Evolutionary conservation across 768 basidiomycete species (phyloP).

Genomic region (Leucogyrophana mollusca): DNA sequence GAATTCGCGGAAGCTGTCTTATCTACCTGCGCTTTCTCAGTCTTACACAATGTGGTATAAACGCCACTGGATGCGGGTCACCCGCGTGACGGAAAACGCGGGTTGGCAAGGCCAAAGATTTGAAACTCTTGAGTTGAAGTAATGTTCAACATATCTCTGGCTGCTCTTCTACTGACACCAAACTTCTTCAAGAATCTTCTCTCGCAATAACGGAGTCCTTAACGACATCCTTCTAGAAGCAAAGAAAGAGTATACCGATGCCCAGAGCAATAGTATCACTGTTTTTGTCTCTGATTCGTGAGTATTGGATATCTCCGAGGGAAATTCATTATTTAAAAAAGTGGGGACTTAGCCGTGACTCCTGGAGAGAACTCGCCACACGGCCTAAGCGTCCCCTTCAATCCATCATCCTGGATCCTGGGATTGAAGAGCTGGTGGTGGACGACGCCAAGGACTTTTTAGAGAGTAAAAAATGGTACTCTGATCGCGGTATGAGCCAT

Average conservation of each 20-base stretch:
- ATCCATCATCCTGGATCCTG: constrained; percentile 72
- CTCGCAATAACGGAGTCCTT: constrained; percentile 44
- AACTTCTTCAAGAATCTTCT: constrained; percentile 42
- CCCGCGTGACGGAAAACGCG: constrained; percentile 16
- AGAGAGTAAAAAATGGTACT: constrained; percentile 68
- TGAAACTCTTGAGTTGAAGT: constrained; percentile 24
- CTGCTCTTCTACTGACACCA: background rate
- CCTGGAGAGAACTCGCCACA: constrained; percentile 55
- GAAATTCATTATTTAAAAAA: background rate
- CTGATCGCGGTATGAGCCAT: constrained; percentile 51
- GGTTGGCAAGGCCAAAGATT: constrained; percentile 15
- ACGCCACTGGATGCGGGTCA: constrained; percentile 27
- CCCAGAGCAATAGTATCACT: constrained; percentile 49
- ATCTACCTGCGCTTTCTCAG: constrained; percentile 31
- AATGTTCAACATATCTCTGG: background rate
- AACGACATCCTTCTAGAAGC: constrained; percentile 54
- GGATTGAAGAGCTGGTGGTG: constrained; percentile 61
- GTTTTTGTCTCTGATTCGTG: constrained; percentile 51
- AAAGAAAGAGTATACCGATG: constrained; percentile 48
- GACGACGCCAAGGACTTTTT: constrained; percentile 74
- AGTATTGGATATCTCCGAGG: constrained; percentile 8
- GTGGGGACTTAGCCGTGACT: constrained; percentile 16
- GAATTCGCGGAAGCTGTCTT: constrained; percentile 29
- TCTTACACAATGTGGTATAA: constrained; percentile 35
- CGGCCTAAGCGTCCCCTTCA: constrained; percentile 63